phyloP scores from a whole-genome alignment of 371 early-diverging fungal species.

The Mortierella sp. region DNA sequence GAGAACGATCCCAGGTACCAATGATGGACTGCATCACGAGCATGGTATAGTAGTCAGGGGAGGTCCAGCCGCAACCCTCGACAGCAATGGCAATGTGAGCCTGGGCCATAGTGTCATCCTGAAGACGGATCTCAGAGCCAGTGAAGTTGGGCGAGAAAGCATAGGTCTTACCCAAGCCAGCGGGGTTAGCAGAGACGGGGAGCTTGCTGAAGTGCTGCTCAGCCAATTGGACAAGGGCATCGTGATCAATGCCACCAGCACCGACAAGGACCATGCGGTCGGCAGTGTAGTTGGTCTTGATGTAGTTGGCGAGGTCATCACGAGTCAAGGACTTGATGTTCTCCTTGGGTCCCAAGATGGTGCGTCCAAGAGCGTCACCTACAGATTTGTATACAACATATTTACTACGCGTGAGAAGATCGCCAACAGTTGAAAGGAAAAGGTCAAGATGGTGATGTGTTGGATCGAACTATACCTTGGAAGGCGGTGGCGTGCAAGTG shows the following conservation, averaged over 20 bases:
- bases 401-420: background rate
- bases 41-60: conserved; percentile 95
- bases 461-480: conserved; percentile 79
- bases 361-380: conserved; percentile 88
- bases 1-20: conserved; percentile 95
- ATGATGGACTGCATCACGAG: conserved; percentile 94
- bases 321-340: conserved; percentile 91
- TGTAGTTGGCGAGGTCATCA: conserved; percentile 87
- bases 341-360: conserved; percentile 94
- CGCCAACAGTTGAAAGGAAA: background rate
- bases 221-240: conserved; percentile 90
- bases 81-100: conserved; percentile 98
- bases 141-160: conserved; percentile 80
- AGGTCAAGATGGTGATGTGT: conserved; percentile 53
- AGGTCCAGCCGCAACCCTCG: conserved; percentile 95
- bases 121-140: conserved; percentile 88
- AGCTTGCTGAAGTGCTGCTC: conserved; percentile 90
- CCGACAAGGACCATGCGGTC: conserved; percentile 97
- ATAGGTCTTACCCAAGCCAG: conserved; percentile 63
- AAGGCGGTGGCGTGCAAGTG: conserved; percentile 96
- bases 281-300: conserved; percentile 93
- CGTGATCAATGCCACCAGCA: conserved; percentile 95
- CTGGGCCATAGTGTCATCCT: conserved; percentile 83
- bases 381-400: background rate
- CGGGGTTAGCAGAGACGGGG: conserved; percentile 61